These are phyloP conservation scores for Daphne laureola DNA, from an alignment of 441 rosid genomes.

Conservation along the genomic window DNA sequence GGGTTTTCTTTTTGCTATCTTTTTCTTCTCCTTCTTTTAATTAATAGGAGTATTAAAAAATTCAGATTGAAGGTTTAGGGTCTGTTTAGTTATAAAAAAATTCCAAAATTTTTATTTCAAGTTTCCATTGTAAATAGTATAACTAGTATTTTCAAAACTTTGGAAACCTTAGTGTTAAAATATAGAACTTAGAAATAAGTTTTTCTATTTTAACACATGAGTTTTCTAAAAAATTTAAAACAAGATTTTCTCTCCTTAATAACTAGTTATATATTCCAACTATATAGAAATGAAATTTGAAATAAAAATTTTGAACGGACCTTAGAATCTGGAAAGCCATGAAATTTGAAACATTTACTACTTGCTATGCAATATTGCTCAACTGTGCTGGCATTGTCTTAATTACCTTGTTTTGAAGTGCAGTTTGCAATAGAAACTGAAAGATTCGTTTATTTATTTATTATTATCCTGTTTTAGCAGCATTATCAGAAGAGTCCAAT, in stretches of 20 bases:
- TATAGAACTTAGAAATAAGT: no score
- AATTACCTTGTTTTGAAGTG: neutral
- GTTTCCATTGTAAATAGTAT: no score
- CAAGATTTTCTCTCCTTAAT: no score
- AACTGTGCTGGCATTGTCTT: neutral
- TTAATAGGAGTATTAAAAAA: neutral
- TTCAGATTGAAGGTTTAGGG: neutral
- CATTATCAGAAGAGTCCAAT: constrained; percentile 55
- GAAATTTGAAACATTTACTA: neutral
- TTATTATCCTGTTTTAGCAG: constrained; percentile 68
- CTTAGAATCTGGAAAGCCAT: constrained; percentile 5
- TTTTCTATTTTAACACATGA: no score
- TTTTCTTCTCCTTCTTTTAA: neutral
- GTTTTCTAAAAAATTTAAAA: no score
- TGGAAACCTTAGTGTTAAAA: no score
- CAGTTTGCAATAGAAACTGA: neutral
- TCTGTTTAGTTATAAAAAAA: no score
- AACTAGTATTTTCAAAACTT: no score
- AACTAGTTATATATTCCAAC: no score
- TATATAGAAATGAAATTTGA: no score
- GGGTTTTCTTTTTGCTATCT: constrained; percentile 1
- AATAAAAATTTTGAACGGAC: no score
- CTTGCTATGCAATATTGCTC: neutral
- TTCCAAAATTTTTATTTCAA: no score
- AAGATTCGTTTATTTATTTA: neutral